Evolutionary conservation across 2,329 filamentous ascomycete species (phyloP).

Genomic region (Diaporthe ilicicola): DNA sequence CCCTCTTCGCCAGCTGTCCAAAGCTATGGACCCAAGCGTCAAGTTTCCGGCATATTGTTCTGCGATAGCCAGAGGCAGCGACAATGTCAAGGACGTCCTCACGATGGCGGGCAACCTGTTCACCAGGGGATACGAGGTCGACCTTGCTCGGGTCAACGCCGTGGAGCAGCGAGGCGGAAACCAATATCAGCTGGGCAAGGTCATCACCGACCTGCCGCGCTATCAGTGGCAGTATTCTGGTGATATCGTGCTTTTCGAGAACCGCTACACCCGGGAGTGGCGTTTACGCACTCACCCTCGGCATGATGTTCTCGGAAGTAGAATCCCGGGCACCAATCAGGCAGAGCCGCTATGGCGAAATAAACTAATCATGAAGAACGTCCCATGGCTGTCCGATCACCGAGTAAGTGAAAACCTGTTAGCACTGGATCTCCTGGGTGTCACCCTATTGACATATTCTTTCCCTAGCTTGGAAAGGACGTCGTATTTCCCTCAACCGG

Average conservation of each 20-base stretch:
- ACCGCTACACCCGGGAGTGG: constrained; percentile 26
- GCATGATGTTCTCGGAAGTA: constrained; percentile 39
- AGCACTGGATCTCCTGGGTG: too few relatives aligned
- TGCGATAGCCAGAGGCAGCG: background rate
- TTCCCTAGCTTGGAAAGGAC: background rate
- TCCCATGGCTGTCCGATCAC: constrained; percentile 25
- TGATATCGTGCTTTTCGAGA: constrained; percentile 26
- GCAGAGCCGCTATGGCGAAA: constrained; percentile 26
- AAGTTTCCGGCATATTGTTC: constrained; percentile 12
- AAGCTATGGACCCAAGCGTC: background rate
- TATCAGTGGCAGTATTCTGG: constrained; percentile 31
- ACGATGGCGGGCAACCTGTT: background rate
- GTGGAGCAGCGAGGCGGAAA: background rate
- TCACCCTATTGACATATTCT: too few relatives aligned
- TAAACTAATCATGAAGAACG: background rate
- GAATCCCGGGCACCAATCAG: background rate
- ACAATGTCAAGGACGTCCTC: background rate
- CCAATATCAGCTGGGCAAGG: background rate
- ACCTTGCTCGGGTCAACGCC: background rate
- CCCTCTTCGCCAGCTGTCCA: constrained; percentile 36
- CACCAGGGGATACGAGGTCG: background rate
- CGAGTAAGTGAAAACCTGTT: constrained; percentile 7
- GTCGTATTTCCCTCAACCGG: constrained; percentile 13
- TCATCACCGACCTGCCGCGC: constrained; percentile 23
- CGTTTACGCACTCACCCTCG: constrained; percentile 38